A percentile compares a stretch with the other conserved stretches of the same genome.
phyloP scores from a whole-genome alignment of 257 asterid genomes.

The Solanum lignicaule region DNA sequence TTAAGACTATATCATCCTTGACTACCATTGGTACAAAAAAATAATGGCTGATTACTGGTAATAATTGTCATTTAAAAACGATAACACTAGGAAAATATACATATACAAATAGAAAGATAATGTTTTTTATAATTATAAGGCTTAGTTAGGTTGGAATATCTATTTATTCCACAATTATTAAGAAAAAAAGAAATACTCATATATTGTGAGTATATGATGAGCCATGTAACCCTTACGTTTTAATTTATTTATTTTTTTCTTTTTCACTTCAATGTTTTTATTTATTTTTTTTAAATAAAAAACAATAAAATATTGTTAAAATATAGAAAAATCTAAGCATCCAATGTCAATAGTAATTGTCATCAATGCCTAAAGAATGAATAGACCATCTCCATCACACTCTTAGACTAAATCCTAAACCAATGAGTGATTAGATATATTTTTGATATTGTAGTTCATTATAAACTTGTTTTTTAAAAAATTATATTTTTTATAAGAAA shows the following conservation, averaged over 20 bases:
- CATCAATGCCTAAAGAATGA: too few relatives aligned
- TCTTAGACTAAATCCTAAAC: too few relatives aligned
- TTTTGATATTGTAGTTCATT: neutral
- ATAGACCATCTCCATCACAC: too few relatives aligned
- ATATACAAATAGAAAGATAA: neutral
- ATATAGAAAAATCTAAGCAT: neutral
- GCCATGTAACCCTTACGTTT: neutral
- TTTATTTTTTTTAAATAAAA: too few relatives aligned
- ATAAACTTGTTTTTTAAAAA: too few relatives aligned
- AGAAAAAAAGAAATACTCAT: neutral
- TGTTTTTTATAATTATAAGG: neutral
- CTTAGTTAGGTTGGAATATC: neutral
- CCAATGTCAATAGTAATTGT: too few relatives aligned
- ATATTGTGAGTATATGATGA: neutral
- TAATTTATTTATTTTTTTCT: neutral
- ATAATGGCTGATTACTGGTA: neutral
- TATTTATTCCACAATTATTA: neutral
- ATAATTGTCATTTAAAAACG: neutral
- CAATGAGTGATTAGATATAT: too few relatives aligned
- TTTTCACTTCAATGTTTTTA: neutral
- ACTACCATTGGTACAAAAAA: neutral
- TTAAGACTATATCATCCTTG: neutral
- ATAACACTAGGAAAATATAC: neutral
- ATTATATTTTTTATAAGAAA: too few relatives aligned
- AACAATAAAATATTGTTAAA: too few relatives aligned